phyloP scores from a whole-genome alignment of 495 filamentous ascomycete species.

The Jackrogersella minutella region DNA sequence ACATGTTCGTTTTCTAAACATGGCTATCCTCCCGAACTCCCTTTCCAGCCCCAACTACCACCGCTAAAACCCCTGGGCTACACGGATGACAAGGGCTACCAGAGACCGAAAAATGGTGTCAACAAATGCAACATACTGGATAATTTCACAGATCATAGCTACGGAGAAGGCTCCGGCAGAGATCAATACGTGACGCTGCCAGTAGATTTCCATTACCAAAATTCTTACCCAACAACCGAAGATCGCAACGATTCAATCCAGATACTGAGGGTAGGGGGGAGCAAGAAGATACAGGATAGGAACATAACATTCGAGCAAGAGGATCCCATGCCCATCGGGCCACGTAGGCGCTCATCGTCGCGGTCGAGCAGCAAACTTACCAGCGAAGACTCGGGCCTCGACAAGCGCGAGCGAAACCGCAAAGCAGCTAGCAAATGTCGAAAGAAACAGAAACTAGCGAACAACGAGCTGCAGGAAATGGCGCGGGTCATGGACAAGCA shows the following conservation, averaged over 20 bases:
- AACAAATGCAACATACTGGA: background rate
- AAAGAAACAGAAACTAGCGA: conserved; percentile 35
- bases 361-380: conserved; percentile 29
- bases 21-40: background rate
- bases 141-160: conserved; percentile 1
- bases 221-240: background rate
- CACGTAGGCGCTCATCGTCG: conserved; percentile 25
- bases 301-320: background rate
- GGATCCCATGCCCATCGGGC: background rate
- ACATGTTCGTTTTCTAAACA: conserved; percentile 1
- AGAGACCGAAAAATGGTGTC: background rate
- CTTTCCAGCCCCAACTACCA: background rate
- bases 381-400: conserved; percentile 32
- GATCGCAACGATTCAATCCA: background rate
- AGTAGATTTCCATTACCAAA: conserved; percentile 3
- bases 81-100: too few relatives aligned
- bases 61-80: conserved; percentile 12
- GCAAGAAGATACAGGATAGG: background rate
- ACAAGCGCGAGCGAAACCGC: conserved; percentile 38
- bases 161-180: background rate
- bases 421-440: conserved; percentile 41
- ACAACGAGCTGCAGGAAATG: conserved; percentile 24
- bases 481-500: conserved; percentile 24
- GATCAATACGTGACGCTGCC: conserved; percentile 7
- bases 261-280: background rate